Base-by-base conservation (phyloP, 352 stramenopile species). In the Phytopythium helicoides region DNA sequence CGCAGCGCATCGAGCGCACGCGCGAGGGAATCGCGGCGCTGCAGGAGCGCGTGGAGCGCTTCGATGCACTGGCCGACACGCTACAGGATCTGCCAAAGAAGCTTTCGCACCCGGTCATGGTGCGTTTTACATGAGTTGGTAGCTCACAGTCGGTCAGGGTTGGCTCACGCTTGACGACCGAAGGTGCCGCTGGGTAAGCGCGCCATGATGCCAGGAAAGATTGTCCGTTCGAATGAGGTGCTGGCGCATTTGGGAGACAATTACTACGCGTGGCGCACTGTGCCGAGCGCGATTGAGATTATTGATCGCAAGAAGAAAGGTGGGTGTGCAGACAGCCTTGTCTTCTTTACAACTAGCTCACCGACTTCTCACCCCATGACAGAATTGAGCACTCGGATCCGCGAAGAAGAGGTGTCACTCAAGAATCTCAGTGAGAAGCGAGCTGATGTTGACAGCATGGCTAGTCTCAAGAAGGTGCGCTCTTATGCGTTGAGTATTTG, bases 181-280 rank as follows among this genome's bases (percentile, higher is more conserved):
- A 25, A 83, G 73, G 66, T 87, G 22, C 85, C 85, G 31, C 63
- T 95, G 18, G 85, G 85, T 22, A 92, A 92, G 63, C 79, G 83
- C 28, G 81, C 82, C 1, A 92, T 93, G 76, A 78, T 88, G 42
- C 81, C 83, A 2, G 85, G 85, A 39, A 90, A 84, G 52, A 89
- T 95, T 37, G 68, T 92, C 48, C 82, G 81, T 44, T 86, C 85
- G 31, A 95, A 95, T 36, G 85, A 95, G 64, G 74, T 95, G 47
- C 62, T 93, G 12, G 76, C 81, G 31, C 81, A 93, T 54, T 53
- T 95, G 26, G 85, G 85, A 7, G 82, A 92, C 56, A 77, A 92
- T 11, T 89, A 89, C 62, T 93, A 86, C 59, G 73, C 78, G 23
- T 93, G 84, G 82, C 74, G 86, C 52, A 86, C 79, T 35, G 81